Evolutionary conservation across 2,329 filamentous ascomycete genomes (phyloP).

Genomic region (Anisogramma anomala): DNA sequence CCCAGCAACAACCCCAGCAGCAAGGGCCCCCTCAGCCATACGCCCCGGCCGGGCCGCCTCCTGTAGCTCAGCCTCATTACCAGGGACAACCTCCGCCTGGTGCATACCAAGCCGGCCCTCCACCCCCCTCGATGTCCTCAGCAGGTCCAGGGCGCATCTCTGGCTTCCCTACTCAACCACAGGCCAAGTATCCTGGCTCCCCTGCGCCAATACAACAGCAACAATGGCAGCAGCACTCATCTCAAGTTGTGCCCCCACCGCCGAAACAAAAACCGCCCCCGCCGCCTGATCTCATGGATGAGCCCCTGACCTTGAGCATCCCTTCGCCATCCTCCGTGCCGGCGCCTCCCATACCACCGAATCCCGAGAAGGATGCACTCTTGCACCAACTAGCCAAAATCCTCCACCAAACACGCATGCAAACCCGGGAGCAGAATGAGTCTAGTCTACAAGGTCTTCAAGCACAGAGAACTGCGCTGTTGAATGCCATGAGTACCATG

Average conservation of each 20-base stretch:
- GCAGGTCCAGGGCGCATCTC: constrained; percentile 10
- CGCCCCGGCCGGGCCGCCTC: constrained; percentile 20
- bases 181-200: constrained; percentile 18
- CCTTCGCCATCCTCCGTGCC: constrained; percentile 40
- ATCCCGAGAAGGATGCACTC: constrained; percentile 87
- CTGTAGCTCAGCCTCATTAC: constrained; percentile 21
- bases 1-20: constrained; percentile 13
- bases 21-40: constrained; percentile 5
- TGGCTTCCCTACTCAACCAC: constrained; percentile 11
- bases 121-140: constrained; percentile 8
- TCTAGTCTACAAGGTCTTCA: constrained; percentile 63
- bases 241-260: constrained; percentile 11
- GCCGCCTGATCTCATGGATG: constrained; percentile 45
- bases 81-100: constrained; percentile 5
- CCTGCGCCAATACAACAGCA: constrained; percentile 8
- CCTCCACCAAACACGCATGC: constrained; percentile 56
- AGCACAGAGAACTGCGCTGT: constrained; percentile 69
- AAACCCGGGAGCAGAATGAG: constrained; percentile 59
- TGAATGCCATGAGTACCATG: constrained; percentile 54
- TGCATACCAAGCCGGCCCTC: constrained; percentile 15
- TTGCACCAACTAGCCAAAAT: constrained; percentile 63
- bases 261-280: constrained; percentile 30
- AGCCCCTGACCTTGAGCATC: constrained; percentile 40
- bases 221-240: constrained; percentile 12
- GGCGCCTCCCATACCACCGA: constrained; percentile 82